These are phyloP conservation scores for Paramecium sonneborni DNA, from an alignment of 73 alveolate species.

Conservation along the genomic window DNA sequence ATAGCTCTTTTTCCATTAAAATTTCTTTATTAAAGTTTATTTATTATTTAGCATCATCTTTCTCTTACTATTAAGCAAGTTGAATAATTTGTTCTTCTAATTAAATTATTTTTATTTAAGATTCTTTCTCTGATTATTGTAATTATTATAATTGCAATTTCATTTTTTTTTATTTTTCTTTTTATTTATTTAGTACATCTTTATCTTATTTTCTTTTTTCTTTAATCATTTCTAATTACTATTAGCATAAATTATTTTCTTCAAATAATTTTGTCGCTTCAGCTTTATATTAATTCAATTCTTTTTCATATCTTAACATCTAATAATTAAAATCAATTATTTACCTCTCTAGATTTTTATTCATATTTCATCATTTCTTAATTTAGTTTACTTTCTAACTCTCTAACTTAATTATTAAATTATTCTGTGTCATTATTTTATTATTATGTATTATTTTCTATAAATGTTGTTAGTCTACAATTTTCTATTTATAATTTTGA, in stretches of 20 bases:
- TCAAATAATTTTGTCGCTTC: conserved; percentile 37
- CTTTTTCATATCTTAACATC: neutral
- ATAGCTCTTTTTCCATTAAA: neutral
- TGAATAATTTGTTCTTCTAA: neutral
- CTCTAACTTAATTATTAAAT: neutral
- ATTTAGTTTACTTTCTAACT: neutral
- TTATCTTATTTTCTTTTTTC: conserved; percentile 39
- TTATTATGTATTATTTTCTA: neutral
- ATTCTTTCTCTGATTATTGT: neutral
- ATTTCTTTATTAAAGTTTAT: neutral
- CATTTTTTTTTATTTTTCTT: conserved; percentile 4
- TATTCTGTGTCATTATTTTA: neutral
- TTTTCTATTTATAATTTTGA: conserved; percentile 17
- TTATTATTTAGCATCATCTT: neutral
- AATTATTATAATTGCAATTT: neutral
- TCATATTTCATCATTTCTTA: conserved; percentile 3
- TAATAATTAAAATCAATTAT: neutral
- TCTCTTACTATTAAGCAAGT: neutral
- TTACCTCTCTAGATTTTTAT: neutral
- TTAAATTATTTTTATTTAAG: neutral
- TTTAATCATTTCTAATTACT: neutral
- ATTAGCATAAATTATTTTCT: neutral
- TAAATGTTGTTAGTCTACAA: neutral
- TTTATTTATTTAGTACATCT: neutral
- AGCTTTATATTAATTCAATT: neutral